Base-by-base conservation (phyloP, 352 stramenopile species). In the Phytophthora fragariae region DNA sequence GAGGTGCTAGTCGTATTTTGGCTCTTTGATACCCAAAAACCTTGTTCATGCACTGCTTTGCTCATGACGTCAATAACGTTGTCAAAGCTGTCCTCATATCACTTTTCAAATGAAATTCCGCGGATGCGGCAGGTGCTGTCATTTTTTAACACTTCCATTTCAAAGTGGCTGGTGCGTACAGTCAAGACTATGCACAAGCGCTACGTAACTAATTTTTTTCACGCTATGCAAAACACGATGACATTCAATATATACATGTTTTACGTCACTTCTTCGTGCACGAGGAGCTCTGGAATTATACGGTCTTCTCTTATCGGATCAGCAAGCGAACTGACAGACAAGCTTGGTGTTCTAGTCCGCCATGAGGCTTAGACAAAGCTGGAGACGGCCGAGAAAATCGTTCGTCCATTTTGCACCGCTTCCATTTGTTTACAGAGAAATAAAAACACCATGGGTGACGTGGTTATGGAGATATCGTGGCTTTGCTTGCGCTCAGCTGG, bases 211-310 rank as follows among this genome's bases (percentile, higher is more conserved):
- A 57, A 3, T 35, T 68, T 66, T 57, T 21, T 21, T 72, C 10
- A 52, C 57, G 14, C 49, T 72, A 21, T 72, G 65, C 5, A 50
- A 65, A 29, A 66, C 65, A 14, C 5, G 49, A 0, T 72, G 65
- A 57, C 65, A 72, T 49, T 72, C 57, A 1, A 66, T 72, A 35
- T 57, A 72, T 24, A 24, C 49, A 7, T 65, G 55, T 37, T 64
- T 63, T 44, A 55, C 63, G 5, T 70, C 44, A 21, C 19, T 70
- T 0, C 50, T 77, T 2, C 70, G 64, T 27, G 59, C 54, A 29
- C 54, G 46, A 21, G 19, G 49, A 19, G 60, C 59, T 21, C 12
- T 73, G 8, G 53, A 65, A 44, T 14, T 27, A 61, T 56, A 55
- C 64, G 47, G 44, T 19, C 52, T 68, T 57, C 19, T 19, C 12